Conservation (phyloP, 768 basidiomycete species). For the Psilocybe sp. region DNA sequence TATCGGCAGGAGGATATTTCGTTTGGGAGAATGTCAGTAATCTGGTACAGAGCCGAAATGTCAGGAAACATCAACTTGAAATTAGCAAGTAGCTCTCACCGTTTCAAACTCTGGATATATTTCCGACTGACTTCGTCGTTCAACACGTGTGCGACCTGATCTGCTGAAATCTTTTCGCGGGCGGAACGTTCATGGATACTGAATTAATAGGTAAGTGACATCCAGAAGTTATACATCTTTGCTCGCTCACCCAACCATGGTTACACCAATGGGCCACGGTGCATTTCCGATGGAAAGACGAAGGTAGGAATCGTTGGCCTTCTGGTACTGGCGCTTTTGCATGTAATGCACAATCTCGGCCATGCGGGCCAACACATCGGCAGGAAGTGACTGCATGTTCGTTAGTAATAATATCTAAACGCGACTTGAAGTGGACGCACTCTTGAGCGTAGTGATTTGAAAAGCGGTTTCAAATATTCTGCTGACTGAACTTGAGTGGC, state of each 20-base stretch:
- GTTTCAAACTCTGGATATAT: constrained; percentile 96
- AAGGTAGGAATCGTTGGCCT: constrained; percentile 95
- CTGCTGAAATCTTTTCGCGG: constrained; percentile 95
- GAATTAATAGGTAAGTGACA: constrained; percentile 2
- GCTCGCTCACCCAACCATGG: constrained; percentile 88
- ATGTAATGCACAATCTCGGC: constrained; percentile 95
- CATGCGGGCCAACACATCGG: constrained; percentile 81
- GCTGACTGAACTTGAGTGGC: constrained; percentile 95
- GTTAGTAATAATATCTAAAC: not conserved
- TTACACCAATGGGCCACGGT: constrained; percentile 99
- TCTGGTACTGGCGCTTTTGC: constrained; percentile 95
- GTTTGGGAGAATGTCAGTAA: constrained; percentile 94
- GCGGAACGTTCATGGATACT: constrained; percentile 98
- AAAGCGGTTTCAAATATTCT: constrained; percentile 94
- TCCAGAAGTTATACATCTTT: not conserved
- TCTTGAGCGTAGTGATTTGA: constrained; percentile 84
- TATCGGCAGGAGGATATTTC: constrained; percentile 91
- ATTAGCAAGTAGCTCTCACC: constrained; percentile 42
- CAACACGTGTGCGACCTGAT: constrained; percentile 96
- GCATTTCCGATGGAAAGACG: constrained; percentile 97
- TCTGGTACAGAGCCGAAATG: constrained; percentile 36
- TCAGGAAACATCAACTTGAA: not conserved
- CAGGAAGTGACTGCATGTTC: constrained; percentile 58
- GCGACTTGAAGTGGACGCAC: constrained; percentile 42
- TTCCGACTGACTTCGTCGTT: constrained; percentile 99